Percentiles rank a stretch among this genome's conserved stretches.
Conservation (phyloP, 179 eudicot genomes). For the Silene noctiflora region DNA sequence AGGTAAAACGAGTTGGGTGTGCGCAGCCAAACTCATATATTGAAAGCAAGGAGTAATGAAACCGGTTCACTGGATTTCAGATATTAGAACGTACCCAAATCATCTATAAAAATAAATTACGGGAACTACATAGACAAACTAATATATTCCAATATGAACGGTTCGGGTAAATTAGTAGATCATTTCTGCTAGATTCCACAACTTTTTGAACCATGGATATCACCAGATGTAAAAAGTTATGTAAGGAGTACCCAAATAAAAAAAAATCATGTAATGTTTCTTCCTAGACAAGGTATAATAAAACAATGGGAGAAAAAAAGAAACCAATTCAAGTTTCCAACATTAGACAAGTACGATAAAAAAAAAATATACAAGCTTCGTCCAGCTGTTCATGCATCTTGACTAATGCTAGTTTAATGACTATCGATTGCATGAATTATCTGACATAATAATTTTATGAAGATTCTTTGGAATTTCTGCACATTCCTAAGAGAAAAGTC, state of each 20-base stretch:
- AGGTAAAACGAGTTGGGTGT: background rate
- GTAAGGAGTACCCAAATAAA: background rate
- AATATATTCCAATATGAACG: background rate
- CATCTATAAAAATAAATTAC: no score
- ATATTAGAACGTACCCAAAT: no score
- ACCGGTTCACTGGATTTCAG: no score
- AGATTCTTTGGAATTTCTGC: slow-evolving; percentile 6
- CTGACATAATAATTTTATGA: background rate
- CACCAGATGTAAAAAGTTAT: background rate
- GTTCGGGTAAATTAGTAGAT: background rate
- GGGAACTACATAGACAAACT: background rate
- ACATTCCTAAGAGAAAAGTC: slow-evolving; percentile 1
- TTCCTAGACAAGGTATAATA: slow-evolving; percentile 10
- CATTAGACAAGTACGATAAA: background rate
- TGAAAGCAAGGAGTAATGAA: background rate
- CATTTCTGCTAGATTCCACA: background rate
- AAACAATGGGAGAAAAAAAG: background rate
- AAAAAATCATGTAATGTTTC: background rate
- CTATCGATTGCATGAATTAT: slow-evolving; percentile 6
- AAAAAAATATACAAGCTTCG: background rate
- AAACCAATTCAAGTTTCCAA: slow-evolving; percentile 11
- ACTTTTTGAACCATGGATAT: background rate
- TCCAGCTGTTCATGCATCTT: slow-evolving; percentile 3
- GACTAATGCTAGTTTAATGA: slow-evolving; percentile 1
- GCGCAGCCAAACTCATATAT: background rate